Evolutionary conservation across 495 filamentous ascomycete species (phyloP).

Genomic region (Amphirosellinia nigrospora): DNA sequence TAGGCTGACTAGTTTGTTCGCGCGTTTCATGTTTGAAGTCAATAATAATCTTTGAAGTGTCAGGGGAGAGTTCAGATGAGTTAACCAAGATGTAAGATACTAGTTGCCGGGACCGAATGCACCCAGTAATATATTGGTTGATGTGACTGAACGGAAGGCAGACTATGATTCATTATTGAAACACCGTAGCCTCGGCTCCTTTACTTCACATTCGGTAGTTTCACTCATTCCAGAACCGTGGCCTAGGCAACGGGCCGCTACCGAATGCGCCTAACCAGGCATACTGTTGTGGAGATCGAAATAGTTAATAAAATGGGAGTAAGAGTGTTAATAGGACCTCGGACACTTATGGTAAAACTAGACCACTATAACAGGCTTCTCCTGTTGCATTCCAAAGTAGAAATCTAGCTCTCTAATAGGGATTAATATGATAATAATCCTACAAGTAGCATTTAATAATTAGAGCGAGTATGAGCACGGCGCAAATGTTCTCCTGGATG

Average conservation of each 20-base stretch:
- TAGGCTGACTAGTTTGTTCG: not conserved
- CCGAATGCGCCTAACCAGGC: not conserved
- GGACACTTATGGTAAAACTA: not conserved
- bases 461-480: too few species aligned
- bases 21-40: not conserved
- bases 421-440: too few species aligned
- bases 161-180: not conserved
- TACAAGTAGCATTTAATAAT: too few species aligned
- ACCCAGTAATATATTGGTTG: not conserved
- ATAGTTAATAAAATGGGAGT: not conserved
- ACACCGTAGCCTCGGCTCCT: not conserved
- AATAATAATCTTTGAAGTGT: not conserved
- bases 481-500: too few species aligned
- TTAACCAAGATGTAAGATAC: not conserved
- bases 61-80: not conserved
- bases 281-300: not conserved
- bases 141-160: not conserved
- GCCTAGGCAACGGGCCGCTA: not conserved
- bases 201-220: not conserved
- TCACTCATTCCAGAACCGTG: not conserved
- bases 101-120: not conserved
- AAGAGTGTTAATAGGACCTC: not conserved
- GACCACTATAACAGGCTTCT: too few species aligned
- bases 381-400: not conserved
- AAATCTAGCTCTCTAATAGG: not conserved